Percentiles rank a stretch among this genome's conserved stretches.
Evolutionary conservation across 768 basidiomycete genomes (phyloP).

Genomic region (Trametes meyenii): DNA sequence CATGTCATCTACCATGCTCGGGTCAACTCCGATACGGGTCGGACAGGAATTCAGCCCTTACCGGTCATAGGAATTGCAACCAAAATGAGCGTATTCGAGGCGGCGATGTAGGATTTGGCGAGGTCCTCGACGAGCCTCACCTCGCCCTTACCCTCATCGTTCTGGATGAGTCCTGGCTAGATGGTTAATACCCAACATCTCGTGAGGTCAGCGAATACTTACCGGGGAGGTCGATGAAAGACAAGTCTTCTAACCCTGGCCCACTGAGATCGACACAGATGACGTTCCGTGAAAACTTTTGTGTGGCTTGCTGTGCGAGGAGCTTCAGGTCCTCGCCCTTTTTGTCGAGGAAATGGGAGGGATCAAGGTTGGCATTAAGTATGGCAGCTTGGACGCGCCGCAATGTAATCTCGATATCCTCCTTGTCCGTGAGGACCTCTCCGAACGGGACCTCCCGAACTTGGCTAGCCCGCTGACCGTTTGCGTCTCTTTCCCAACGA

Average conservation of each 20-base stretch:
- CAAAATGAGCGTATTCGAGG: constrained; percentile 54
- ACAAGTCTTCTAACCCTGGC: constrained; percentile 30
- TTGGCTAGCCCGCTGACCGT: constrained; percentile 29
- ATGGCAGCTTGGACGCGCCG: constrained; percentile 64
- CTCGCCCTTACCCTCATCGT: constrained; percentile 44
- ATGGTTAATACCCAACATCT: not conserved
- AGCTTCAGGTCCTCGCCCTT: not conserved
- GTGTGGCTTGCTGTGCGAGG: not conserved
- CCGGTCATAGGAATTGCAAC: constrained; percentile 58
- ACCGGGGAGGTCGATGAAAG: constrained; percentile 35
- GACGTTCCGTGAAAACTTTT: constrained; percentile 31
- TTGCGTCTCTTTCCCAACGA: constrained; percentile 42
- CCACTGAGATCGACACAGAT: constrained; percentile 32
- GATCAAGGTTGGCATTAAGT: constrained; percentile 46
- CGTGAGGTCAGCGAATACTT: not conserved
- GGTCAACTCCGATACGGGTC: not conserved
- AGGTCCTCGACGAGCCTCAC: constrained; percentile 55
- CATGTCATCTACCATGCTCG: constrained; percentile 64
- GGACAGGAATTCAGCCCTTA: constrained; percentile 24
- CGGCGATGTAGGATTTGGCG: constrained; percentile 48
- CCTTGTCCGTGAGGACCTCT: constrained; percentile 40
- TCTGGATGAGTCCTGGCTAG: constrained; percentile 49
- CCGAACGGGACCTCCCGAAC: constrained; percentile 45
- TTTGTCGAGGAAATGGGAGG: constrained; percentile 25
- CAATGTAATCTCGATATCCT: constrained; percentile 53